phyloP scores from a whole-genome alignment of 495 filamentous ascomycete species.

The Neurospora terricola region DNA sequence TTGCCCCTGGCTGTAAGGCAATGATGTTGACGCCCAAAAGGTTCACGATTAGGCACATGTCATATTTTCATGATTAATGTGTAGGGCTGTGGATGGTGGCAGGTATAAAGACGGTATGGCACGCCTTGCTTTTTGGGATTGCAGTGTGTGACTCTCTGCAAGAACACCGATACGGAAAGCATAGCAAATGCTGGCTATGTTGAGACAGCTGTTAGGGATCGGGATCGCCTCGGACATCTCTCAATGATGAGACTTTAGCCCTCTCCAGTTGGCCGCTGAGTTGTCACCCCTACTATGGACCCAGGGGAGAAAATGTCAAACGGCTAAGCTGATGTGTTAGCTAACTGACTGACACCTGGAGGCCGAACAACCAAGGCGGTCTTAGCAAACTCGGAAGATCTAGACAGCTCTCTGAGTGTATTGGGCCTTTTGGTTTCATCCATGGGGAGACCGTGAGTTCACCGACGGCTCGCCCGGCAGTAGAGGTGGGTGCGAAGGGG shows the following conservation, averaged over 20 bases:
- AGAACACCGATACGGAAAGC: neutral
- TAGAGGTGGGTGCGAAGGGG: neutral
- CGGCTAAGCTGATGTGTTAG: neutral
- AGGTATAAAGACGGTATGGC: neutral
- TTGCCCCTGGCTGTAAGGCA: neutral
- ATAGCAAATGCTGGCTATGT: neutral
- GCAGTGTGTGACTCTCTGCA: neutral
- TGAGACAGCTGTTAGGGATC: neutral
- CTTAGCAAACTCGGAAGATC: too few species aligned
- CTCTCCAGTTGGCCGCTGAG: neutral
- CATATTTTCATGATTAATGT: neutral
- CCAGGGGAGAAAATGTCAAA: neutral
- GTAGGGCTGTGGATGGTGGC: neutral
- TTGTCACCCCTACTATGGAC: neutral
- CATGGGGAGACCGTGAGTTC: neutral
- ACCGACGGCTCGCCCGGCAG: neutral
- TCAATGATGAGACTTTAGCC: neutral
- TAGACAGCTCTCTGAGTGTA: neutral
- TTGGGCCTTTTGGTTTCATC: neutral
- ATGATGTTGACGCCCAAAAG: neutral
- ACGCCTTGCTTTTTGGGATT: neutral
- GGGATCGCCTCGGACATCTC: neutral
- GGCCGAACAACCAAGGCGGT: too few species aligned
- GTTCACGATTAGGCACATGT: neutral
- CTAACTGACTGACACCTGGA: neutral